Conservation (phyloP, 345 rosid species). For the Brassica incana region DNA sequence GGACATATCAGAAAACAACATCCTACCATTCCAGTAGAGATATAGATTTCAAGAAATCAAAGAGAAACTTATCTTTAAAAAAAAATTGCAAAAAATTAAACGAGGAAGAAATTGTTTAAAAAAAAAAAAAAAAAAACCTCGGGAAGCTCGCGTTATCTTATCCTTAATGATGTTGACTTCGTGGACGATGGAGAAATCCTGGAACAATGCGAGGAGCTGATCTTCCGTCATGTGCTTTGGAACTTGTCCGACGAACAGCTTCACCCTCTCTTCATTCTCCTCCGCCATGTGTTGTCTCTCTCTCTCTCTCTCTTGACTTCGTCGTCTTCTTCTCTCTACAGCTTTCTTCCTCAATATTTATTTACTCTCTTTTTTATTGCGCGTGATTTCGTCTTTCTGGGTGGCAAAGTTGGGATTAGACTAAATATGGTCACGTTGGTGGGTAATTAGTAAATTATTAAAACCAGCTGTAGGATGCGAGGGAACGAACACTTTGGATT, state of each 20-base stretch:
- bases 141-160: slow-evolving; percentile 77
- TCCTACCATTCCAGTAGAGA: slow-evolving; percentile 41
- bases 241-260: slow-evolving; percentile 97
- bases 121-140: slow-evolving; percentile 49
- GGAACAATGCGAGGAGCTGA: slow-evolving; percentile 82
- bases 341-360: slow-evolving; percentile 23
- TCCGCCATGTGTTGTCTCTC: slow-evolving; percentile 58
- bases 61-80: not conserved
- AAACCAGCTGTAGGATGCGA: slow-evolving; percentile 20
- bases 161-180: slow-evolving; percentile 98
- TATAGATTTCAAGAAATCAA: slow-evolving; percentile 21
- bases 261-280: slow-evolving; percentile 76
- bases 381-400: not conserved
- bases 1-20: slow-evolving; percentile 92
- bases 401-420: slow-evolving; percentile 50
- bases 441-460: too few relatives aligned
- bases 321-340: slow-evolving; percentile 32
- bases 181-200: slow-evolving; percentile 74
- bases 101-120: not conserved
- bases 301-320: slow-evolving; percentile 13
- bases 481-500: slow-evolving; percentile 28
- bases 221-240: slow-evolving; percentile 90
- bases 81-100: not conserved
- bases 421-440: slow-evolving; percentile 30
- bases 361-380: slow-evolving; percentile 22